These are phyloP conservation scores for Torulaspora maleeae DNA, from an alignment of 805 yeast species.

Conservation along the genomic window DNA sequence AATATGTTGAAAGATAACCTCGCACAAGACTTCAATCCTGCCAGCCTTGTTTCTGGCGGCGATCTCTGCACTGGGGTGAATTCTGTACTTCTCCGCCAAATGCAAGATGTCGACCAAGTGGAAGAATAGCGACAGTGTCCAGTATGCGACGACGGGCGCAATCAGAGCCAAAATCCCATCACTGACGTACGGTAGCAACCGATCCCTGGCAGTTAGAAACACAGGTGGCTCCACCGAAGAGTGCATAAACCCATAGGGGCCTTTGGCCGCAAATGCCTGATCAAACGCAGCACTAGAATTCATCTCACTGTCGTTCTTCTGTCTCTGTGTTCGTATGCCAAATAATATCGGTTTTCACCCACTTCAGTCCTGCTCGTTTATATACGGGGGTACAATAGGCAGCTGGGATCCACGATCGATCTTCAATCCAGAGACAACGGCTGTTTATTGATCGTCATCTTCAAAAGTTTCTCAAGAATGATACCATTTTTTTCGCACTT, in stretches of 20 bases:
- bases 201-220: slow-evolving; percentile 33
- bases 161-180: slow-evolving; percentile 70
- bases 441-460: not conserved
- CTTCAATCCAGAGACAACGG: not conserved
- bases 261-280: slow-evolving; percentile 13
- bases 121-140: slow-evolving; percentile 72
- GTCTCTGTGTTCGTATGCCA: not conserved
- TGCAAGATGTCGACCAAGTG: slow-evolving; percentile 69
- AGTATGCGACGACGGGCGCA: slow-evolving; percentile 77
- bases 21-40: slow-evolving; percentile 62
- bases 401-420: not conserved
- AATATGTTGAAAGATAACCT: slow-evolving; percentile 79
- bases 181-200: slow-evolving; percentile 54
- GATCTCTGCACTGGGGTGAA: slow-evolving; percentile 90
- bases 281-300: slow-evolving; percentile 13
- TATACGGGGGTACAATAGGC: slow-evolving; percentile 2
- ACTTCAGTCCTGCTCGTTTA: slow-evolving; percentile 3
- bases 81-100: slow-evolving; percentile 76
- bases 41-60: slow-evolving; percentile 69
- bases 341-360: not conserved
- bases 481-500: slow-evolving; percentile 3
- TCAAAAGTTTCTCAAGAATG: not conserved
- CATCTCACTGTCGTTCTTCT: slow-evolving; percentile 7
- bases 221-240: slow-evolving; percentile 32
- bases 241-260: slow-evolving; percentile 22